A percentile compares a stretch with the other conserved stretches of the same genome.
Conservation (phyloP, 371 early-diverging fungal species). For the Lichtheimia ornata region DNA sequence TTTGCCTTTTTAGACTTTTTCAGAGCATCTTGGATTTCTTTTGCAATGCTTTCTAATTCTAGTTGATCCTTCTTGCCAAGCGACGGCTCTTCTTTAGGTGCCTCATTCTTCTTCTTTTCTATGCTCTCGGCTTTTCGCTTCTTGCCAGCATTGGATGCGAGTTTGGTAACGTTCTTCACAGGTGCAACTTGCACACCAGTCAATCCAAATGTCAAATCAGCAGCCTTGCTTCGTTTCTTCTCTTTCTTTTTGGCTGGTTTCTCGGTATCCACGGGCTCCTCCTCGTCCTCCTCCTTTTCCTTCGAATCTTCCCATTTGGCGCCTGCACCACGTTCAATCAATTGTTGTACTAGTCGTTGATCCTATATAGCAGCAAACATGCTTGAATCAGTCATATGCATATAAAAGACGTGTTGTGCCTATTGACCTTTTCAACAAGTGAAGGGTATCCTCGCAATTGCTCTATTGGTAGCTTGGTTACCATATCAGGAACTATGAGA, state of each 20-base stretch:
- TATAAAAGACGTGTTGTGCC: background rate
- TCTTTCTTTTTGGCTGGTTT: conserved; percentile 22
- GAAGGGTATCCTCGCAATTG: conserved; percentile 40
- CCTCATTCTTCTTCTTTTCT: background rate
- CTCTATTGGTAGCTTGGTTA: conserved; percentile 38
- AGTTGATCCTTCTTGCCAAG: conserved; percentile 9
- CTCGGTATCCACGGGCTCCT: background rate
- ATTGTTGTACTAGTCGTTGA: conserved; percentile 41
- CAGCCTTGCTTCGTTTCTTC: conserved; percentile 26
- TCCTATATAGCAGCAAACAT: conserved; percentile 23
- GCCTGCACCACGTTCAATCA: conserved; percentile 50
- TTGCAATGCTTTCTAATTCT: conserved; percentile 13
- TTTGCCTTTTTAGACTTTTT: conserved; percentile 8
- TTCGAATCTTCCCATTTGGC: conserved; percentile 38
- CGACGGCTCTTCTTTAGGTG: background rate
- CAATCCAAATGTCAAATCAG: conserved; percentile 13
- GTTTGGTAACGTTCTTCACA: conserved; percentile 12
- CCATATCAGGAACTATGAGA: conserved; percentile 31
- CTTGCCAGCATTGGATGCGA: background rate
- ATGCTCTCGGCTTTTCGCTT: background rate
- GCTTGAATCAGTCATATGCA: background rate
- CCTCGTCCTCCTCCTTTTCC: conserved; percentile 4
- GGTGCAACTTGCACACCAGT: conserved; percentile 4
- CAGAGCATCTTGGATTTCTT: conserved; percentile 10
- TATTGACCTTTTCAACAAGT: conserved; percentile 28